A percentile compares a stretch with the other conserved stretches of the same genome.
phyloP scores from a whole-genome alignment of 1,284 basidiomycete genomes.

The Boletus mariae region DNA sequence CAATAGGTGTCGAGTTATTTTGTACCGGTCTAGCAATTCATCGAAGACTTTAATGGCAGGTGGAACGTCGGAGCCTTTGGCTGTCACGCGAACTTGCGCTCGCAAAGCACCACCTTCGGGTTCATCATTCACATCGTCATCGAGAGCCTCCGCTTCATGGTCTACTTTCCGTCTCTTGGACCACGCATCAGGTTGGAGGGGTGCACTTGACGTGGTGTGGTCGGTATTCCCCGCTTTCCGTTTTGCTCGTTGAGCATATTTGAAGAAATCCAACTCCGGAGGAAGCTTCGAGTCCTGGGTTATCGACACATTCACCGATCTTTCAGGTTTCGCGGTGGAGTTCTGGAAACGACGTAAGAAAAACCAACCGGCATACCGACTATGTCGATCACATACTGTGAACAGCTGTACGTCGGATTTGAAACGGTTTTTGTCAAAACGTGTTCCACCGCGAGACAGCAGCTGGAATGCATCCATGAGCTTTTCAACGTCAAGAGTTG shows the following conservation, averaged over 20 bases:
- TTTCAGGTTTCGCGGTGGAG: slow-evolving; percentile 19
- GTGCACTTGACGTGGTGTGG: slow-evolving; percentile 7
- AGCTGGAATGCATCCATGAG: slow-evolving; percentile 73
- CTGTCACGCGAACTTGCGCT: slow-evolving; percentile 58
- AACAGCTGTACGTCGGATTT: slow-evolving; percentile 73
- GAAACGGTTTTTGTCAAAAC: slow-evolving; percentile 79
- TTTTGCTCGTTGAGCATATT: slow-evolving; percentile 62
- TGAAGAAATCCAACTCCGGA: slow-evolving; percentile 84
- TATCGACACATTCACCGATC: slow-evolving; percentile 12
- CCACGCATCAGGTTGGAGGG: slow-evolving; percentile 21
- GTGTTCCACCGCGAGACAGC: slow-evolving; percentile 70
- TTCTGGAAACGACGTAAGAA: slow-evolving; percentile 25
- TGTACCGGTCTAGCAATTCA: slow-evolving; percentile 52
- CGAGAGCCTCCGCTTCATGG: slow-evolving; percentile 22
- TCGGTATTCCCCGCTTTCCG: slow-evolving; percentile 36
- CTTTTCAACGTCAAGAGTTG: not conserved
- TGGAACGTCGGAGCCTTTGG: slow-evolving; percentile 69
- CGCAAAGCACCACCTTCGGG: slow-evolving; percentile 31
- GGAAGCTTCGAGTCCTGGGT: slow-evolving; percentile 55
- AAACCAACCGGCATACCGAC: slow-evolving; percentile 5
- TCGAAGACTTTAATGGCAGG: slow-evolving; percentile 55
- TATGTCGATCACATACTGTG: slow-evolving; percentile 39
- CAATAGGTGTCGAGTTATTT: slow-evolving; percentile 54
- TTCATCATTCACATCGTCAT: slow-evolving; percentile 28
- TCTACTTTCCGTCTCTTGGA: slow-evolving; percentile 39